These are phyloP conservation scores for Lodderomyces jiufengensis DNA, from an alignment of 1,139 yeast species.

Conservation along the genomic window DNA sequence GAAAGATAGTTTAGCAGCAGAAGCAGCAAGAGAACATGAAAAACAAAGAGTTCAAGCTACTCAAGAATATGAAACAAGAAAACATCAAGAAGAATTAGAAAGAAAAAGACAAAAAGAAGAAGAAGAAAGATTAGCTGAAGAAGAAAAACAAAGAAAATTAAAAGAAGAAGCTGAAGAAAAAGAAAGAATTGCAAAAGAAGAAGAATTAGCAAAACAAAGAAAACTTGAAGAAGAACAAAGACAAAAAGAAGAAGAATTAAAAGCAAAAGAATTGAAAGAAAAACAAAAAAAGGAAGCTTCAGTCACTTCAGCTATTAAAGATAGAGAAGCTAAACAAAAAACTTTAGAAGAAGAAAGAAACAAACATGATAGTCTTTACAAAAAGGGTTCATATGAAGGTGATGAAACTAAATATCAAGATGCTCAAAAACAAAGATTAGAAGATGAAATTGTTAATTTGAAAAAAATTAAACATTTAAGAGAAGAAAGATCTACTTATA, in stretches of 20 bases:
- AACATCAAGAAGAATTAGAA: constrained; percentile 46
- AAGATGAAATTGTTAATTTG: constrained; percentile 39
- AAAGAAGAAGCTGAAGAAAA: constrained; percentile 30
- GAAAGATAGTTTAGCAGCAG: constrained; percentile 36
- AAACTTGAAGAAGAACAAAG: constrained; percentile 19
- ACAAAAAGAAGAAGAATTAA: constrained; percentile 16
- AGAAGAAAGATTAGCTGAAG: constrained; percentile 26
- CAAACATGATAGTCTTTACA: constrained; percentile 4
- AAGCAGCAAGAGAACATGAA: constrained; percentile 41
- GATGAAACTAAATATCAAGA: constrained; percentile 37
- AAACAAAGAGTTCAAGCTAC: constrained; percentile 45
- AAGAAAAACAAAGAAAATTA: constrained; percentile 27
- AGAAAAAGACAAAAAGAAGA: constrained; percentile 33
- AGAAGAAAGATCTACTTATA: constrained; percentile 35
- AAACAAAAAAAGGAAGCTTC: constrained; percentile 19
- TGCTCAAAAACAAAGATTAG: constrained; percentile 31
- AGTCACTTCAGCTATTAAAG: constrained; percentile 22
- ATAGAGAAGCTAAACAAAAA: constrained; percentile 28
- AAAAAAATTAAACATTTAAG: constrained; percentile 36
- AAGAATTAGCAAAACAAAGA: constrained; percentile 39
- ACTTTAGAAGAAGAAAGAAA: constrained; percentile 24
- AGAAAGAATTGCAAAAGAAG: constrained; percentile 29
- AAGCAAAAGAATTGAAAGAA: constrained; percentile 19
- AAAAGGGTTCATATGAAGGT: constrained; percentile 15
- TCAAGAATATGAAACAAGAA: constrained; percentile 46